Evolutionary conservation across 352 stramenopile genomes (phyloP), one percentile per base, ranked within the genome.

Genomic region (Phytophthora tentaculata): DNA sequence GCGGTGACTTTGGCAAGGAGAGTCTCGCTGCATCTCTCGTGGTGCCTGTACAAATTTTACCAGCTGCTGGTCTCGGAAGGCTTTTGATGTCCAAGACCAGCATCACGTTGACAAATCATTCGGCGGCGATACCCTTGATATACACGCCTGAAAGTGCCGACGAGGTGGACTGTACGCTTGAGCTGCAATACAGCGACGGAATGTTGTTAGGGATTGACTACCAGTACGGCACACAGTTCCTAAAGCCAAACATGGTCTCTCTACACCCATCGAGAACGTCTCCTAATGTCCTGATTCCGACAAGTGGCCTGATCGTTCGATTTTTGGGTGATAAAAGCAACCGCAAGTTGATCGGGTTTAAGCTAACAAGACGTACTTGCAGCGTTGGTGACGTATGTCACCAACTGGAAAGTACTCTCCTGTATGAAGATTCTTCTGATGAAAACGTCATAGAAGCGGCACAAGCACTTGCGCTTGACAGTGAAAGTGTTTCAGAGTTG

Each of bases 161-260:
- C 17, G 35, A 67, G 57, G n/a, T 81, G 24, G 39, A 52, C 2
- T 57, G 64, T 14, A 56, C 62, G 17, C 5, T 77, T 59, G 54
- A 63, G 17, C 45, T 79, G 14, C 39, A 70, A 22, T 61, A 67
- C 13, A 48, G 71, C 35, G 49, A 71, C 29, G 64, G 69, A 2
- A 64, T 68, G 56, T 24, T 81, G 20, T 12, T 81, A 28, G 70
- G 66, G 7, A 39, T 81, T 13, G 70, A 71, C 24, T 63, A 68
- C 35, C 52, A 55, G 35, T n/a, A 19, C 12, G 39, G 14, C 12
- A 47, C 39, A 5, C 45, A 47, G 2, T 49, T 52, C 19, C 26
- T 20, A 41, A 37, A 49, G 32, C n/a, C 49, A 55, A 29, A 43
- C 56, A 12, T 19, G 16, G 17, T 14, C 20, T 23, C 19, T 17